These are phyloP conservation scores for Forsythia suspensa DNA, from an alignment of 257 asterid species.

Conservation along the genomic window DNA sequence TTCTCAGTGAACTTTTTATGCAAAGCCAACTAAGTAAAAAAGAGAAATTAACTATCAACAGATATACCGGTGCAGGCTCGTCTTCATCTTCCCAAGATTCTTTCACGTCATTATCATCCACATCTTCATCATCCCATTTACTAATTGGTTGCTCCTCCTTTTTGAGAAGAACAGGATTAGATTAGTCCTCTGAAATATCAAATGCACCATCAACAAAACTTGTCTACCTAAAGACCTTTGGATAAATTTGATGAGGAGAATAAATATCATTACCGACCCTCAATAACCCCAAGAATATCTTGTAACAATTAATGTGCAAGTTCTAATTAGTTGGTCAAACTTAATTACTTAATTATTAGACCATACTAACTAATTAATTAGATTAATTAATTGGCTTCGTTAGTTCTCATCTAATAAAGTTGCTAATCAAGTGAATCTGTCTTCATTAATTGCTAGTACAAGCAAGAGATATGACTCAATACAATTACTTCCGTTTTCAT, in stretches of 20 bases:
- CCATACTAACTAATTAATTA: too few relatives aligned
- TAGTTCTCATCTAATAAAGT: too few relatives aligned
- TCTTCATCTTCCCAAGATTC: constrained; percentile 99
- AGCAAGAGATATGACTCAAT: too few relatives aligned
- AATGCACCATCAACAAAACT: background rate
- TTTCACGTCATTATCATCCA: constrained; percentile 68
- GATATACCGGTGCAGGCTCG: constrained; percentile 56
- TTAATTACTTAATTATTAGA: too few relatives aligned
- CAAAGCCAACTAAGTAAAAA: background rate
- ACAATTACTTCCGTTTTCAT: too few relatives aligned
- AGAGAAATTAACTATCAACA: background rate
- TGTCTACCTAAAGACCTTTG: background rate
- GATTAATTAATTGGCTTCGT: too few relatives aligned
- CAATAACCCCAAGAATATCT: background rate
- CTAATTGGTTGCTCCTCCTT: constrained; percentile 40
- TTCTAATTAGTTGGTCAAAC: too few relatives aligned
- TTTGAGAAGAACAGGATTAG: constrained; percentile 56
- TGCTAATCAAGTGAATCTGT: too few relatives aligned
- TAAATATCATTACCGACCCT: background rate
- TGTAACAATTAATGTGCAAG: too few relatives aligned
- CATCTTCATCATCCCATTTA: constrained; percentile 93
- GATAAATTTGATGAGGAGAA: background rate
- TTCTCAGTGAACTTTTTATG: background rate
- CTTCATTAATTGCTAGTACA: too few relatives aligned
- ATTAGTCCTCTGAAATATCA: constrained; percentile 67